Base-by-base conservation (phyloP, 2,329 filamentous ascomycete species). In the Periconia sp. region DNA sequence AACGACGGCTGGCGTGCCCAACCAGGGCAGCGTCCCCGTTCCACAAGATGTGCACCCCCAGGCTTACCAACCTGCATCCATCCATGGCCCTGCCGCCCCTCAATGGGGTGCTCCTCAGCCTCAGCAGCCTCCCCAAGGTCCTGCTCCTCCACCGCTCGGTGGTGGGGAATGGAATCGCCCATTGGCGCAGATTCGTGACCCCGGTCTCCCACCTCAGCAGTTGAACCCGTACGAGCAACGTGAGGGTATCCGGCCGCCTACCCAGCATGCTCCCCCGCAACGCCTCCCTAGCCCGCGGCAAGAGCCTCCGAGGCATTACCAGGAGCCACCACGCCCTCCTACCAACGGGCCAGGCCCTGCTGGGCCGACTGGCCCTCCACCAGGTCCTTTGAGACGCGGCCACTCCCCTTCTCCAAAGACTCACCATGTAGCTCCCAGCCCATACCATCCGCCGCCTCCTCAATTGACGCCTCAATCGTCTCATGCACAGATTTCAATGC, bases 21-120 rank as follows among this genome's bases (percentile, higher is more conserved):
- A 88, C 56, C 90, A 88, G 66, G 87, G 82, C 63, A 87, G 82
- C 61, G 90, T 88, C 48, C 92, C 93, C n/a, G 85, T 94, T 65
- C 93, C 94, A 8, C 93, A 96, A 68, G 94, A 99, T 74, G 92
- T 97, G 19, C 92, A 97, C 72, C 93, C 93, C 47, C 91, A 96
- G 69, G 90, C 92, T 7, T 97, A 97, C 68, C 92, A 96, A 74
- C 85, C 87, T 50, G 85, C 87, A 45, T 90, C 89, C 41, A 88
- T 94, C 50, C 89, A 90, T 61, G 91, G 90, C 11, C 91, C 91
- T 54, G 90, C 91, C 49, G 89, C 88, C 48, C 92, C 92, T 59
- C 90, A 95, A 72, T 97, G 93, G 93, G 90, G 90, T 58, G 89
- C 87, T 54, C 90, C 91, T 46, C 84, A 86, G 42, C 84, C 85